Percentiles rank a stretch among this genome's conserved stretches.
These are phyloP conservation scores for Candida silvatica DNA, from an alignment of 805 yeast species.

Conservation along the genomic window DNA sequence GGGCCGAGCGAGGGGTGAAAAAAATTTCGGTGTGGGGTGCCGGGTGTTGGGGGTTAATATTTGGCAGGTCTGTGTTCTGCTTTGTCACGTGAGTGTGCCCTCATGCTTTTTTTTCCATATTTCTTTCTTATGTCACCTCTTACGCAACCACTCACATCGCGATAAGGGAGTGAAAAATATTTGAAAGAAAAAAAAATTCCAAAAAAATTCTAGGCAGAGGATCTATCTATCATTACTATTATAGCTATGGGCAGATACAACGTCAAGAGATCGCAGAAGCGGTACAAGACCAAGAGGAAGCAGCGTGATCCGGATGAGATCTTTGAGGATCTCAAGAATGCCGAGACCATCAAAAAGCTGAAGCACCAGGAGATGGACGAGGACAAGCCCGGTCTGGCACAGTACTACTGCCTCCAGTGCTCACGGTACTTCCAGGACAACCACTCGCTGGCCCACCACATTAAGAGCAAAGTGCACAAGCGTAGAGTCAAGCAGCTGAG, in stretches of 20 bases:
- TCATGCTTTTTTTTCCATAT: no score
- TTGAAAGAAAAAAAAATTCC: neutral
- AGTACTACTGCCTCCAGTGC: conserved; percentile 89
- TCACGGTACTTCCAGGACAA: conserved; percentile 85
- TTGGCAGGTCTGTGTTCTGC: no score
- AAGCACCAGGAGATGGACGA: conserved; percentile 85
- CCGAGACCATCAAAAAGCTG: conserved; percentile 53
- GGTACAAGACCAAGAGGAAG: conserved; percentile 87
- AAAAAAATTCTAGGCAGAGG: neutral
- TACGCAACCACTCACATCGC: no score
- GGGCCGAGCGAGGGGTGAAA: no score
- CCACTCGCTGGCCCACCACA: conserved; percentile 62
- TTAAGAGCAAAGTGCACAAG: conserved; percentile 72
- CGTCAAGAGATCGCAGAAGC: conserved; percentile 34
- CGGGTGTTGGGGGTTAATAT: no score
- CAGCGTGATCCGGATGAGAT: conserved; percentile 79
- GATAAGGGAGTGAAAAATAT: no score
- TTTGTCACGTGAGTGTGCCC: no score
- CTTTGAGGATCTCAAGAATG: conserved; percentile 59
- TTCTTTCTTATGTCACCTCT: no score
- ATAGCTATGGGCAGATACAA: conserved; percentile 75
- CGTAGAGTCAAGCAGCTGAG: conserved; percentile 73
- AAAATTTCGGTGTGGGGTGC: no score
- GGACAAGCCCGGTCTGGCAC: conserved; percentile 89
- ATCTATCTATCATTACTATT: neutral